Base-by-base conservation (phyloP, 2,329 filamentous ascomycete species). In the Trichoderma breve region DNA sequence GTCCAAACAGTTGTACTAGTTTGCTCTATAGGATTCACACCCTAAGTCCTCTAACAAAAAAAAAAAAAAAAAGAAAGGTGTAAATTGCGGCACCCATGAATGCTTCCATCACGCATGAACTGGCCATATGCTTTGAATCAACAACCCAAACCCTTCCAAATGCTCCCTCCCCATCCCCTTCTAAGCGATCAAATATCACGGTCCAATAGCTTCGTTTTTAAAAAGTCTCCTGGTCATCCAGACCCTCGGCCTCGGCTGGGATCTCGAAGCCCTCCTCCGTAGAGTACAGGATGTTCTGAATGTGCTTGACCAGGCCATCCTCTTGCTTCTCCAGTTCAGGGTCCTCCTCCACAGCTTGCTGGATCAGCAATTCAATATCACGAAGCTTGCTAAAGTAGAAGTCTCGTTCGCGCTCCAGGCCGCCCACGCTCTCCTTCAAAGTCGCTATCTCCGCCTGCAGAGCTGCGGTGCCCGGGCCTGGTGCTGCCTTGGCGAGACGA, bases 321-420 rank as follows among this genome's bases (percentile, higher is more conserved):
- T 98, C 95, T 73, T 97, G 93, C 88, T 97, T 95, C 84, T 98
- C 96, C 66, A 98, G 84, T 83, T 97, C 92, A 0, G 95, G 95
- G 76, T 98, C 93, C 74, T 94, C 92, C 77, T 99, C 96, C 79
- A 97, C 92, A 12, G 95, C 94, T 78, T 93, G 92, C 85, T 99
- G 96, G 70, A 99, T 89, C 78, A 99, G 85, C 75, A 99, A 86
- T 84, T 99, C 96, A 77, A 99, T 99, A 80, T 99, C 96, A 73
- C 96, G 89, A 75, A 99, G 88, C 87, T 99, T 99, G 88, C 93
- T 97, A 84, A 99, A 99, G 87, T 99, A 99, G 82, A 99, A 99
- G 82, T 99, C 96, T 64, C 96, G 89, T 86, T 99, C 96, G 77
- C 96, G 92, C 87, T 99, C 96, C 55, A 99, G 87, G 1, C 96